Conservation (phyloP, 805 yeast species). For the Phaffomyces antillensis region DNA sequence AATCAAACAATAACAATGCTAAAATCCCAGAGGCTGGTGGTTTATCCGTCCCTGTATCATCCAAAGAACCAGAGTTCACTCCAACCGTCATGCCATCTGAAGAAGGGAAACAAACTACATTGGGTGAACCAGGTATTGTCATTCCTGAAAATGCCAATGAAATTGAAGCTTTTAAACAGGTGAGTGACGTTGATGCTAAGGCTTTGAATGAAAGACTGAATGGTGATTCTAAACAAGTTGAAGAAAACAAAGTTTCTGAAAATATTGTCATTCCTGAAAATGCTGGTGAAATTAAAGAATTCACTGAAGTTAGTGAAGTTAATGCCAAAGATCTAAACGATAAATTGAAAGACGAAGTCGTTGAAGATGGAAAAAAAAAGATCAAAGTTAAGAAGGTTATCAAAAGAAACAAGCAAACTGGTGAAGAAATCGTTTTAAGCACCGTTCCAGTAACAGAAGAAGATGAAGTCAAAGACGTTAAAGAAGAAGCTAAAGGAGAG, state of each 20-base stretch:
- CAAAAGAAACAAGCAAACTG: slow-evolving; percentile 33
- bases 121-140: slow-evolving; percentile 71
- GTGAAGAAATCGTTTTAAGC: slow-evolving; percentile 31
- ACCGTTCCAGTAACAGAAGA: slow-evolving; percentile 22
- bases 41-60: slow-evolving; percentile 10
- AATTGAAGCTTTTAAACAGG: slow-evolving; percentile 58
- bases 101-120: slow-evolving; percentile 31
- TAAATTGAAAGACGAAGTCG: no score
- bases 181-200: slow-evolving; percentile 49
- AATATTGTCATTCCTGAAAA: slow-evolving; percentile 2
- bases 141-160: slow-evolving; percentile 51
- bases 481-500: slow-evolving; percentile 9
- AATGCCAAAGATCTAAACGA: slow-evolving; percentile 18
- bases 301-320: slow-evolving; percentile 3
- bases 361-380: slow-evolving; percentile 13
- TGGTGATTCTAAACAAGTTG: no score
- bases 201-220: slow-evolving; percentile 42
- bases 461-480: slow-evolving; percentile 5
- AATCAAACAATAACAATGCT: slow-evolving; percentile 8
- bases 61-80: neutral
- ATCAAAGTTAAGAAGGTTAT: slow-evolving; percentile 31
- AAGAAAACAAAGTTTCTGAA: neutral
- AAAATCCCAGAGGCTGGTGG: slow-evolving; percentile 45
- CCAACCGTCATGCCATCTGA: slow-evolving; percentile 34
- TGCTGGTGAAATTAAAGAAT: slow-evolving; percentile 1